Percentiles rank a stretch among this genome's conserved stretches.
phyloP scores from a whole-genome alignment of 1,284 basidiomycete species.

The Jaminaea rosea region DNA sequence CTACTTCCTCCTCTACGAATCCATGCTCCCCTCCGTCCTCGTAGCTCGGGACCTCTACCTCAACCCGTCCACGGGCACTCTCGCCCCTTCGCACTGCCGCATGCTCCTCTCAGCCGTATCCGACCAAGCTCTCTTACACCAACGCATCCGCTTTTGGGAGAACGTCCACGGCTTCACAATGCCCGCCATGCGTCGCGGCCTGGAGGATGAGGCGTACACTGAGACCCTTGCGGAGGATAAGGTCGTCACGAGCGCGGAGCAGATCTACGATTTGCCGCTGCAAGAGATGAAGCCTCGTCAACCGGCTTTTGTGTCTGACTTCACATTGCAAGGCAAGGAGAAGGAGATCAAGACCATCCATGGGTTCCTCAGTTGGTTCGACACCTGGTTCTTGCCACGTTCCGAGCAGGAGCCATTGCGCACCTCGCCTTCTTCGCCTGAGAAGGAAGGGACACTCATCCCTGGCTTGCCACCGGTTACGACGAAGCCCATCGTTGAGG shows the following conservation, averaged over 20 bases:
- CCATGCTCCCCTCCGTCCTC: constrained; percentile 92
- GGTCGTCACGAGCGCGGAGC: constrained; percentile 19
- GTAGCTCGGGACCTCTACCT: constrained; percentile 77
- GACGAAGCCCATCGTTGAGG: constrained; percentile 6
- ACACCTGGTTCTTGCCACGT: constrained; percentile 44
- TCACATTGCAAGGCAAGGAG: too few relatives aligned
- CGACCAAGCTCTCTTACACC: constrained; percentile 64
- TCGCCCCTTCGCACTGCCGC: constrained; percentile 82
- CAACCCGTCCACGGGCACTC: constrained; percentile 57
- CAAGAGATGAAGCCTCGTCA: constrained; percentile 21
- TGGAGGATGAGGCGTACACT: constrained; percentile 38
- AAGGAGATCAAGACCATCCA: constrained; percentile 20
- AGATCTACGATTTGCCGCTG: constrained; percentile 39
- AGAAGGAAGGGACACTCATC: constrained; percentile 4
- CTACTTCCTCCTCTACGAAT: constrained; percentile 66
- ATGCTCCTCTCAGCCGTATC: constrained; percentile 76
- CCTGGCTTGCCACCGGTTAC: constrained; percentile 19
- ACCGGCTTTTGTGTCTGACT: constrained; percentile 44
- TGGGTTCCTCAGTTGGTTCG: constrained; percentile 44
- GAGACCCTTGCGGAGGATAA: constrained; percentile 25
- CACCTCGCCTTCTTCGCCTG: background rate
- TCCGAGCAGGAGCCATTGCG: too few relatives aligned
- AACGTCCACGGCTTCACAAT: constrained; percentile 66
- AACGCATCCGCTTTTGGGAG: constrained; percentile 78
- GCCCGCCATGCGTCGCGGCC: constrained; percentile 34